Base-by-base conservation (phyloP, 176 grass and related monocot species). In the Typha latifolia region DNA sequence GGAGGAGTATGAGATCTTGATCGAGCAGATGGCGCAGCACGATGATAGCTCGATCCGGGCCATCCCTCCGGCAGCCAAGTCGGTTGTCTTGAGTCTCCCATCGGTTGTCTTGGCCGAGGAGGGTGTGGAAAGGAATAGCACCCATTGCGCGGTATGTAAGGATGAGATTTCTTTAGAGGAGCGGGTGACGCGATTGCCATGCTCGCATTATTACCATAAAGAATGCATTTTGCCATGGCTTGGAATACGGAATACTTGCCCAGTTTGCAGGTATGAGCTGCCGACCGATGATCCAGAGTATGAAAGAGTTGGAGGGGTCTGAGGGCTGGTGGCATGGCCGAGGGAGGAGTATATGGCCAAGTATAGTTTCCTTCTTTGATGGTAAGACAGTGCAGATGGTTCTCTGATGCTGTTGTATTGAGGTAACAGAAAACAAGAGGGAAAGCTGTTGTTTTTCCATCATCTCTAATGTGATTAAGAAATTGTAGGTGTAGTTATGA, bases 221-320 rank as follows among this genome's bases (percentile, higher is more conserved):
- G 71, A 32, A 0, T 85, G 83, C 83, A 85, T 85, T 73, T 63
- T 65, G 37, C 78, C 83, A 1, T 85, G 83, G 83, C 73, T 85
- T 20, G 69, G 78, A 23, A 81, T 85, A 64, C 55, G 73, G 20
- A 59, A 43, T 72, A 77, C 83, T 59, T 85, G 83, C 69, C 83
- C 83, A 14, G 14, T 81, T 18, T 85, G 83, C 68, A 78, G 83
- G 63, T 73, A 73, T 64, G 83, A 85, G 78, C 78, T 85, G 69
- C 82, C 77, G 26, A 14, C n/a, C 67, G 69, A 53, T 6, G 48
- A n/a, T 0, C 16, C 12, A 7, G 63, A 2, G 32, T 67, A 5
- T 12, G 72, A 5, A 23, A 52, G 0, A 52, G 16, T 10, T 1
- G 56, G 12, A 12, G 49, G 73, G 15, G 69, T 53, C 16, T 32